A percentile compares a stretch with the other conserved stretches of the same genome.
phyloP scores from a whole-genome alignment of 257 asterid species.

The Lavandula angustifolia region DNA sequence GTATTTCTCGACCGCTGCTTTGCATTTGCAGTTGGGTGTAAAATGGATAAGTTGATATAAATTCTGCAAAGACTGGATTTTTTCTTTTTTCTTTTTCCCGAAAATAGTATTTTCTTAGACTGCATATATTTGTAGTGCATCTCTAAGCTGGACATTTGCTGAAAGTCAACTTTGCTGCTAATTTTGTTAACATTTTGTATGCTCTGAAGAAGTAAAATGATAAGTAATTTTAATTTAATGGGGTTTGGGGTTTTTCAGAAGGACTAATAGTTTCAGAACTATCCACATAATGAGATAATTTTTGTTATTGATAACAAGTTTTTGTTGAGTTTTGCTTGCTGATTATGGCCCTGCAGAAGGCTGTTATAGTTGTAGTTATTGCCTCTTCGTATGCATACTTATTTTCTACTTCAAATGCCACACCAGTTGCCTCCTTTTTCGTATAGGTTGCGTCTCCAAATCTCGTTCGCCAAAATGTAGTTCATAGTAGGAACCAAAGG shows the following conservation, averaged over 20 bases:
- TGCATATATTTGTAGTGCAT: background rate
- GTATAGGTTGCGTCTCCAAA: background rate
- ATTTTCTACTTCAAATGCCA: too few relatives aligned
- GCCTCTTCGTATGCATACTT: too few relatives aligned
- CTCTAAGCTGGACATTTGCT: background rate
- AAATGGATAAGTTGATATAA: conserved; percentile 9
- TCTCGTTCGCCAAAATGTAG: background rate
- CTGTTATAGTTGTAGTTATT: too few relatives aligned
- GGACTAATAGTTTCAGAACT: background rate
- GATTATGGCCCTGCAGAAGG: too few relatives aligned
- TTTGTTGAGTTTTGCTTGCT: conserved; percentile 1
- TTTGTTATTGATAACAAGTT: background rate
- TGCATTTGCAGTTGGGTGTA: background rate
- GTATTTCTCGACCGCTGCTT: background rate
- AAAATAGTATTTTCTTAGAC: background rate
- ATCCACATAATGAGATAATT: background rate
- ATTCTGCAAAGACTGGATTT: conserved; percentile 3
- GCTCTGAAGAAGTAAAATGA: background rate
- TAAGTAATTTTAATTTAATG: background rate
- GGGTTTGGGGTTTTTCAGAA: background rate
- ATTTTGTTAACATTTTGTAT: background rate
- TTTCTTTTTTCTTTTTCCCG: background rate
- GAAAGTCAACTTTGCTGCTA: background rate
- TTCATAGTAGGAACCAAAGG: background rate
- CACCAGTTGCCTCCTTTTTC: too few relatives aligned